Conservation (phyloP, 225 moss, liverwort and hornwort species). For the Bryoerythrophyllum caledonicum region DNA sequence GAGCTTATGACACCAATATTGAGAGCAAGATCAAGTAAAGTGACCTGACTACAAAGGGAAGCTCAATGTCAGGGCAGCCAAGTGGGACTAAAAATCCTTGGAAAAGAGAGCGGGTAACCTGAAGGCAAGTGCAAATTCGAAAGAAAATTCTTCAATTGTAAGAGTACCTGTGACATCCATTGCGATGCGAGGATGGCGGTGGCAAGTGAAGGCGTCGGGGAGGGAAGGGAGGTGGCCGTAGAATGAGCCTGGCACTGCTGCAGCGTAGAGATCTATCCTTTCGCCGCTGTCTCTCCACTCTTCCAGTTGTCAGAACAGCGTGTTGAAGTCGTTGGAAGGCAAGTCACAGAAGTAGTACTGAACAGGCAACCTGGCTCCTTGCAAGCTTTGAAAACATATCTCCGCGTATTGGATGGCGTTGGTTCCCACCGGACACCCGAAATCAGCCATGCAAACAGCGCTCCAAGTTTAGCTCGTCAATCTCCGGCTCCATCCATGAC, state of each 20-base stretch:
- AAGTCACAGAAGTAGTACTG: conserved; percentile 52
- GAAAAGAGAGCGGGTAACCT: no score
- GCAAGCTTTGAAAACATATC: conserved; percentile 27
- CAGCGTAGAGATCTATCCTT: conserved; percentile 21
- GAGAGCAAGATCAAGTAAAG: no score
- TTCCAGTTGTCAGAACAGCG: conserved; percentile 38
- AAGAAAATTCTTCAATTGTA: no score
- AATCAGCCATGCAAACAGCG: conserved; percentile 31
- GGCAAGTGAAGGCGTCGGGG: conserved; percentile 31
- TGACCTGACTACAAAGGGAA: no score
- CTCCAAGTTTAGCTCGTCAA: conserved; percentile 10
- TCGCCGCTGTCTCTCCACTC: background rate
- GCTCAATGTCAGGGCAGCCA: no score
- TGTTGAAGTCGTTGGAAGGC: conserved; percentile 64
- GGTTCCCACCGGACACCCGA: conserved; percentile 50
- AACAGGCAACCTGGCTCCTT: background rate
- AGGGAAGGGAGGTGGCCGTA: conserved; percentile 41
- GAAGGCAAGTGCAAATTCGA: no score
- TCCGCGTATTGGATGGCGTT: conserved; percentile 44
- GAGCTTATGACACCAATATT: no score
- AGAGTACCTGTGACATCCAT: conserved; percentile 47
- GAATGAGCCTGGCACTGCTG: conserved; percentile 44
- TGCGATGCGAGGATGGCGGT: conserved; percentile 25
- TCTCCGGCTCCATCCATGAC: conserved; percentile 14
- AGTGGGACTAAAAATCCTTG: no score